A percentile compares a stretch with the other conserved stretches of the same genome.
Conservation (phyloP, 306 rosid genomes). For the Vigna nakashimae region DNA sequence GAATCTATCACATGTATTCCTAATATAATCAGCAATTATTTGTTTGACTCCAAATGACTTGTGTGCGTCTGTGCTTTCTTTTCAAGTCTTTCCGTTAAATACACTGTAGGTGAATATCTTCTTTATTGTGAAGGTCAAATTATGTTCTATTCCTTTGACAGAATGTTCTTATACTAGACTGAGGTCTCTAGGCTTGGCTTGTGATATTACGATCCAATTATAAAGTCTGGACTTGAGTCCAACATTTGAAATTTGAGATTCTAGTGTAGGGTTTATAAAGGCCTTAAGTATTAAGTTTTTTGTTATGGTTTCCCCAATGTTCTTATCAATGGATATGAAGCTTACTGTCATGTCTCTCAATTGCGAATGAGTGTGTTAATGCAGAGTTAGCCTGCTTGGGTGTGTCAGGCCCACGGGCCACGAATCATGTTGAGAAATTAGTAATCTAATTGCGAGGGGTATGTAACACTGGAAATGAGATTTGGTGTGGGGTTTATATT, state of each 20-base stretch:
- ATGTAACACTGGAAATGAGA: neutral
- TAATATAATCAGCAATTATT: constrained; percentile 12
- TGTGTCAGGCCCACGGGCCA: neutral
- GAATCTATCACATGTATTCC: constrained; percentile 25
- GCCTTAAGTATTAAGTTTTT: neutral
- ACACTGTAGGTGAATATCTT: constrained; percentile 12
- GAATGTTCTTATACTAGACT: neutral
- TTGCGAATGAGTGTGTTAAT: neutral
- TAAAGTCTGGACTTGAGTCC: neutral
- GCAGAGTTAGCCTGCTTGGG: neutral
- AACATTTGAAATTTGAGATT: neutral
- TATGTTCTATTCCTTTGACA: neutral
- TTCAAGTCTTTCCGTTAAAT: constrained; percentile 16
- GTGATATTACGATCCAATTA: neutral
- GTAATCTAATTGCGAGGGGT: neutral
- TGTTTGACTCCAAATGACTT: constrained; percentile 23
- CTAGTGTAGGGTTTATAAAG: neutral
- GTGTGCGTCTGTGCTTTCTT: constrained; percentile 14
- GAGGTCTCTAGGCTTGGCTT: neutral
- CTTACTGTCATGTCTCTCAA: neutral
- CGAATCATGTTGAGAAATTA: neutral
- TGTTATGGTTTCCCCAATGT: neutral
- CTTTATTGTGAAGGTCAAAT: constrained; percentile 5
- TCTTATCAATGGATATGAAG: neutral
- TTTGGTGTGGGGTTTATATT: neutral